These are phyloP conservation scores for Piper longum DNA, from an alignment of 164 flowering plant genomes.

Conservation along the genomic window DNA sequence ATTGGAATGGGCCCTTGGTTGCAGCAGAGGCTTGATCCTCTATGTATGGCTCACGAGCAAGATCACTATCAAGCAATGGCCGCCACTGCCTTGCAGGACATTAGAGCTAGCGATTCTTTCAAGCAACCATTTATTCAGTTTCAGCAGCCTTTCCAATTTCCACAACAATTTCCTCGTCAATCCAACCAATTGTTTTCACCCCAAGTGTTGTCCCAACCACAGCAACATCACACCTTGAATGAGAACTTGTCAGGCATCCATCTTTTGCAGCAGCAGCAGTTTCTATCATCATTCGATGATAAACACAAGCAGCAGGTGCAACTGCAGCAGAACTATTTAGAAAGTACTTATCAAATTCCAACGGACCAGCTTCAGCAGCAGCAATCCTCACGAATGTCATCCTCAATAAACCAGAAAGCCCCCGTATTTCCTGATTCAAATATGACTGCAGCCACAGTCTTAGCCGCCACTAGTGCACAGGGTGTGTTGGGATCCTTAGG, in stretches of 20 bases:
- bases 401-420: constrained; percentile 34
- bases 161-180: constrained; percentile 28
- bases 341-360: constrained; percentile 31
- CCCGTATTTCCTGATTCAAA: constrained; percentile 29
- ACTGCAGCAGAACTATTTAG: constrained; percentile 23
- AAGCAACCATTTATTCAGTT: constrained; percentile 52
- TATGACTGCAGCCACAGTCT: constrained; percentile 24
- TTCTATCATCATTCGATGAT: constrained; percentile 24
- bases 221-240: constrained; percentile 30
- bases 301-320: constrained; percentile 23
- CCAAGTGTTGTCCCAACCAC: constrained; percentile 31
- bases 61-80: constrained; percentile 59
- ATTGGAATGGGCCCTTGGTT: constrained; percentile 50
- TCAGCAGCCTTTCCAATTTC: constrained; percentile 44
- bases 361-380: constrained; percentile 41
- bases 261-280: constrained; percentile 33
- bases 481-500: constrained; percentile 33
- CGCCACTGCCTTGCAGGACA: constrained; percentile 44
- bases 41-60: constrained; percentile 32
- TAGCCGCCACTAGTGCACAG: constrained; percentile 26
- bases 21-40: constrained; percentile 56
- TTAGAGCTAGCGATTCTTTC: constrained; percentile 40
- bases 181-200: constrained; percentile 29
- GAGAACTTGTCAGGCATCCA: constrained; percentile 1
- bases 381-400: constrained; percentile 22